Evolutionary conservation across 352 stramenopile genomes (phyloP), one percentile per base, ranked within the genome.

Genomic region (Aphanomyces astaci): DNA sequence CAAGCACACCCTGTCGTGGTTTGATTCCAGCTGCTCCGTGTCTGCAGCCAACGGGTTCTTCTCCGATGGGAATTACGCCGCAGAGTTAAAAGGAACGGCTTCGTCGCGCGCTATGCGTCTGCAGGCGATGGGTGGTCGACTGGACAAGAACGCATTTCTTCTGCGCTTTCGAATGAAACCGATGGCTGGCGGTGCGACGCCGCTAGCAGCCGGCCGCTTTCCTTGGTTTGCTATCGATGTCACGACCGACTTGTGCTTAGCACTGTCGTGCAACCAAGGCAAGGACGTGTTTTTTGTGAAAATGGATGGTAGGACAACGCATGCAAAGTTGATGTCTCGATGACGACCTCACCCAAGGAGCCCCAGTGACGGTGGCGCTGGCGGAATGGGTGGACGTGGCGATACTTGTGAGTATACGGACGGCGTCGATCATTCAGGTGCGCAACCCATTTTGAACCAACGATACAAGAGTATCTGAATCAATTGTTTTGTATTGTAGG

Each of bases 151-250:
- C 25, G 27, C 28, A 13, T 66, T 66, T 30, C 10, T 53, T 10
- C 1, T 66, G 30, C 27, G 22, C 7, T 25, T 66, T 11, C 30
- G 27, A 5, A 28, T 66, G 4, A 40, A 45, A 30, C 13, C 22
- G 15, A 48, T 25, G 27, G 33, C 5, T 9, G 30, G 30, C 17
- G 60, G 43, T 15, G 11, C 17, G 39, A 39, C 45, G 24, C 39
- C 45, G 5, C 30, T 39, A 13, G 31, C 39, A n/a, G 36, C 17
- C 9, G 22, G 27, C 0, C 28, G 30, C 25, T 22, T 27, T 10
- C 19, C 36, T 25, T 66, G 60, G 60, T 56, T 66, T 66, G 5
- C 60, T 5, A 19, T 66, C 10, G 39, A 66, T 9, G 17, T 66
- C 48, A 66, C 48, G 2, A 32, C 10, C 15, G 60, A 63, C 0